Conservation (phyloP, 495 filamentous ascomycete species). For the Daldinia caldariorum region DNA sequence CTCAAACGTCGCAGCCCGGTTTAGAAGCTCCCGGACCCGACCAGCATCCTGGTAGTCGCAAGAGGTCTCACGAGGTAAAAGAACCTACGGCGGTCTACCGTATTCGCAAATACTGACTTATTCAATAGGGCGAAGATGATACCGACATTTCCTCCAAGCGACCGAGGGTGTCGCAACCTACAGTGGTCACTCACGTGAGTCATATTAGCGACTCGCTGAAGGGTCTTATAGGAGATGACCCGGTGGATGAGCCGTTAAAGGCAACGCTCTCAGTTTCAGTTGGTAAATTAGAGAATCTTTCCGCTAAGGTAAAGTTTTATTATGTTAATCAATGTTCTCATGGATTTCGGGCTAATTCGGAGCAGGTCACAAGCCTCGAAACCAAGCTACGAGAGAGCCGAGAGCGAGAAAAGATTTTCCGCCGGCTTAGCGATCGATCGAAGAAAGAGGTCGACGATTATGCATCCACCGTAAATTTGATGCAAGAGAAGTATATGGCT, state of each 20-base stretch:
- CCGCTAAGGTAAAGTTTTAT: conserved; percentile 44
- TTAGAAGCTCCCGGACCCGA: conserved; percentile 13
- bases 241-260: conserved; percentile 17
- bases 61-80: conserved; percentile 53
- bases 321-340: neutral
- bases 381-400: conserved; percentile 39
- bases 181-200: conserved; percentile 33
- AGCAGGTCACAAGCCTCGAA: conserved; percentile 49
- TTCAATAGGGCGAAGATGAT: conserved; percentile 43
- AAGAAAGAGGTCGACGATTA: conserved; percentile 48
- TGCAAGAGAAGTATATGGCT: conserved; percentile 49
- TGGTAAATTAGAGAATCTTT: conserved; percentile 50
- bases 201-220: conserved; percentile 42
- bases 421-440: conserved; percentile 44
- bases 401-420: conserved; percentile 38
- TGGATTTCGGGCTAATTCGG: neutral
- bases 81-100: neutral
- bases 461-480: conserved; percentile 36
- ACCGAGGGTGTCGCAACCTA: conserved; percentile 43
- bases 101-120: conserved; percentile 22
- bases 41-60: conserved; percentile 40
- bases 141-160: conserved; percentile 43
- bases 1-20: conserved; percentile 28
- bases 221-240: conserved; percentile 37
- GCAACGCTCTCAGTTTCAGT: conserved; percentile 44